A percentile compares a stretch with the other conserved stretches of the same genome.
phyloP scores from a whole-genome alignment of 805 yeast genomes.

The Lipomyces orientalis region DNA sequence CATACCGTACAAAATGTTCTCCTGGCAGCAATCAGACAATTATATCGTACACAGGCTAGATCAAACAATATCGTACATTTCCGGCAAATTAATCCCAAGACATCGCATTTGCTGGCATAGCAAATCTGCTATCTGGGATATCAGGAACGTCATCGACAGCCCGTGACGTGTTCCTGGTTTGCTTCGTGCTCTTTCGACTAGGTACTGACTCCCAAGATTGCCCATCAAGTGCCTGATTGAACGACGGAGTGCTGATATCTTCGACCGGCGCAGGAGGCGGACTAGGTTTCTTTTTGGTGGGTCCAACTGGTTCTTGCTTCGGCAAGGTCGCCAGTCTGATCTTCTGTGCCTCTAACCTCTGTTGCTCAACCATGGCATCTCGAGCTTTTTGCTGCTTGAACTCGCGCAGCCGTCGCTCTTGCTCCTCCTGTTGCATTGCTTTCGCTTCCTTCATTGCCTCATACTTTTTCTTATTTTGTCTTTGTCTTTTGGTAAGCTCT shows the following conservation, averaged over 20 bases:
- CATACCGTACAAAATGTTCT: not conserved
- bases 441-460: conserved; percentile 16
- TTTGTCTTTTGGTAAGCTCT: conserved; percentile 26
- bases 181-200: not conserved
- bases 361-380: conserved; percentile 10
- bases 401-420: conserved; percentile 18
- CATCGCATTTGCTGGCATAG: not conserved
- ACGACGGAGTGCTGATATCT: not conserved
- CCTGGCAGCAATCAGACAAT: not conserved
- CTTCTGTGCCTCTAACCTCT: conserved; percentile 8
- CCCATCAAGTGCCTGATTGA: not conserved
- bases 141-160: not conserved
- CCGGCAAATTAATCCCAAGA: not conserved
- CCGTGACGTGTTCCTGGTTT: not conserved
- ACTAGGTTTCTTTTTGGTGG: not conserved
- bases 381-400: conserved; percentile 14
- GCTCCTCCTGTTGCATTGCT: conserved; percentile 17
- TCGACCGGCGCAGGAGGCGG: not conserved
- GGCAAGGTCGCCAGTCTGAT: not conserved
- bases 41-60: no score
- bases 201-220: conserved; percentile 15
- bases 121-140: conserved; percentile 13
- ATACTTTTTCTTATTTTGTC: conserved; percentile 25
- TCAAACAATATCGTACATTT: not conserved
- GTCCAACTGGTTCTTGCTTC: conserved; percentile 3